These are phyloP conservation scores for Curvularia spicifera DNA, from an alignment of 2,329 filamentous ascomycete species.

Conservation along the genomic window DNA sequence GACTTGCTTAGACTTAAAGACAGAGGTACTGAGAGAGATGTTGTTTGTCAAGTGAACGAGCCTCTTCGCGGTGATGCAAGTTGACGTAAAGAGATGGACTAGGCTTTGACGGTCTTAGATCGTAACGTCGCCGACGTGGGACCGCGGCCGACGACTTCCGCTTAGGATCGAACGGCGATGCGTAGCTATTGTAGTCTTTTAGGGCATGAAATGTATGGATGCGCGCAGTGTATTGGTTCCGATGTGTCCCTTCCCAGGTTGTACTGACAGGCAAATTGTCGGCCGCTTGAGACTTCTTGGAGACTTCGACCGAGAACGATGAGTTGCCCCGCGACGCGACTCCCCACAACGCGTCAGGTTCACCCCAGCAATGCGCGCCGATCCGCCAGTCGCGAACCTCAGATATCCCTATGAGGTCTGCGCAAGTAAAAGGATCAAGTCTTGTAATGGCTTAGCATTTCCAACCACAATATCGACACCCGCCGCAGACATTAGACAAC, in stretches of 20 bases:
- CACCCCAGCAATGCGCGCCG: slow-evolving; percentile 1
- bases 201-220: neutral
- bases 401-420: neutral
- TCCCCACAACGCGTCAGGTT: slow-evolving; percentile 8
- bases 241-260: neutral
- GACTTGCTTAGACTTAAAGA: neutral
- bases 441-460: neutral
- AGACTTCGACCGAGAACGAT: slow-evolving; percentile 3
- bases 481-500: neutral
- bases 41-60: slow-evolving; percentile 12
- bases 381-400: neutral
- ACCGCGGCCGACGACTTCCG: neutral
- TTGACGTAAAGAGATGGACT: slow-evolving; percentile 29
- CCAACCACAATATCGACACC: neutral
- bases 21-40: slow-evolving; percentile 7
- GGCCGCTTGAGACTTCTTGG: neutral
- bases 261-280: neutral
- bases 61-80: slow-evolving; percentile 20
- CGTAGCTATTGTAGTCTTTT: slow-evolving; percentile 14
- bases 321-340: slow-evolving; percentile 23
- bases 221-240: neutral
- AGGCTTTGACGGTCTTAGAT: slow-evolving; percentile 2
- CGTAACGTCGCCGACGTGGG: slow-evolving; percentile 1
- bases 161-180: neutral
- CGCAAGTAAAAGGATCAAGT: neutral